These are phyloP conservation scores for Acidomyces sp. DNA, from an alignment of 495 filamentous ascomycete species.

Conservation along the genomic window DNA sequence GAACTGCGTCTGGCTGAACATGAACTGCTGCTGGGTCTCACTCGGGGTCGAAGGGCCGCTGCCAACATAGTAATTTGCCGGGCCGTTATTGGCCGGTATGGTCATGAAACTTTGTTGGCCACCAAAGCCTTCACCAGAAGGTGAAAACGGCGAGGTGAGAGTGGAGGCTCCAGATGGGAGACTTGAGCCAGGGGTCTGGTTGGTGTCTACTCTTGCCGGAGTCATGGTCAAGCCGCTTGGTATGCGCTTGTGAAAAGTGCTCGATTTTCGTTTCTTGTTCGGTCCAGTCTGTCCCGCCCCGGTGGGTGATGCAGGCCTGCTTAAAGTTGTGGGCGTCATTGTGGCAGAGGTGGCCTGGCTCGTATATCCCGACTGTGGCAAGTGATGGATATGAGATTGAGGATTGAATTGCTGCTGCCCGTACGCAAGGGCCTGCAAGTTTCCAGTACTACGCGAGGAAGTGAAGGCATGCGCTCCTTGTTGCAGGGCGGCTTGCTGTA, in stretches of 20 bases:
- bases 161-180: slow-evolving; percentile 7
- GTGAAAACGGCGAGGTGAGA: slow-evolving; percentile 5
- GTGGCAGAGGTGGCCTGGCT: slow-evolving; percentile 36
- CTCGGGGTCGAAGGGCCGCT: slow-evolving; percentile 53
- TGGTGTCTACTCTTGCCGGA: slow-evolving; percentile 18
- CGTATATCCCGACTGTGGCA: slow-evolving; percentile 21
- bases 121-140: slow-evolving; percentile 5
- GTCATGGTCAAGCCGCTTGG: slow-evolving; percentile 69
- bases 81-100: slow-evolving; percentile 16
- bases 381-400: slow-evolving; percentile 16
- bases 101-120: slow-evolving; percentile 14
- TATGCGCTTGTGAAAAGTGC: slow-evolving; percentile 36
- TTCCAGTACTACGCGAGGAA: slow-evolving; percentile 14
- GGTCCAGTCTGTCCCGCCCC: slow-evolving; percentile 42
- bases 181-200: slow-evolving; percentile 12
- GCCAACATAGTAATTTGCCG: slow-evolving; percentile 33
- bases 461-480: slow-evolving; percentile 10
- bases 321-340: slow-evolving; percentile 50
- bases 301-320: slow-evolving; percentile 55
- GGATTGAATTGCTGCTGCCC: slow-evolving; percentile 14
- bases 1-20: slow-evolving; percentile 40
- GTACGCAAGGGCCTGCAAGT: slow-evolving; percentile 14
- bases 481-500: not conserved
- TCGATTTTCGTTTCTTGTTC: slow-evolving; percentile 60
- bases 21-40: slow-evolving; percentile 36